Evolutionary conservation across 2,329 filamentous ascomycete genomes (phyloP), one percentile per base, ranked within the genome.

Genomic region (Penicillium nordicum): DNA sequence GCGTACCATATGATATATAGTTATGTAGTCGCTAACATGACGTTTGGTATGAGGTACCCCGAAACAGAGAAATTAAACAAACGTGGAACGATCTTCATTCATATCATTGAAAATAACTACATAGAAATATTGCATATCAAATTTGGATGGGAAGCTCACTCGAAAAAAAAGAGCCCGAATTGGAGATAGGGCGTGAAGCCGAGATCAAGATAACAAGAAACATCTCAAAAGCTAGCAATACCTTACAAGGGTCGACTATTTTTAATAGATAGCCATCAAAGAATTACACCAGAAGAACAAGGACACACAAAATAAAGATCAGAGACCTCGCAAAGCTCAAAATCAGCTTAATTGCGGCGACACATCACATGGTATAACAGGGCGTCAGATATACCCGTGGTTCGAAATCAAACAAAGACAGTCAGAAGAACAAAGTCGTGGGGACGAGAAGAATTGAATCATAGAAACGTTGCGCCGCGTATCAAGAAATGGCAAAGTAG

Each of bases 221-320:
- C n/a, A 41, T 21, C 9, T 23, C 36, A 23, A 27, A 42, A 29
- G 30, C 52, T 8, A 42, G 32, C 43, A 53, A 46, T 56, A 56
- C 53, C 53, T 43, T 53, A 56, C 48, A 41, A 40, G 48, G 48
- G 34, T 41, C n/a, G 40, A 45, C 30, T 14, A 41, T 46, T 9
- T 9, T 42, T 27, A 25, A 50, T 25, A 47, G 10, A 53, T 16
- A 32, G 43, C 43, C 53, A 37, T 34, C 21, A 50, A 61, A 55
- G 44, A 58, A 56, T 50, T 61, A 63, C 58, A 60, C 52, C 53
- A 58, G 53, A 63, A 63, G 37, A n/a, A 48, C 38, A 40, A 27
- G 10, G 34, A 45, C 5, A 16, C 16, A 43, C 18, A 11, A 49
- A 32, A 50, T 18, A 42, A 25, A 27, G 18, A 41, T 43, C 43